Conservation (phyloP, 2,329 filamentous ascomycete species). For the Eutypa lata region DNA sequence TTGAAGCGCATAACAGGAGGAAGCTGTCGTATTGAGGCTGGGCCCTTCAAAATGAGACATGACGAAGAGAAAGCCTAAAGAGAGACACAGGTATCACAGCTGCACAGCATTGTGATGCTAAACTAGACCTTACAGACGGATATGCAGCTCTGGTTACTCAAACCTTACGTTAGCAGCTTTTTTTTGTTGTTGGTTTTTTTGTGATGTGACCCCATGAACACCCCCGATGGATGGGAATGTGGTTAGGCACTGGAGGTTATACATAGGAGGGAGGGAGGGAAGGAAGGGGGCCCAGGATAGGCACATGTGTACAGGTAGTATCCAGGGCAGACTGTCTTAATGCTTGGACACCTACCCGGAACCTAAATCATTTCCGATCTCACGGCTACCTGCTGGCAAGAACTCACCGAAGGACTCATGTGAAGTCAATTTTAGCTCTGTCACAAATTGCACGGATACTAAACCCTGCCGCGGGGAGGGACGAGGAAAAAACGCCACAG, state of each 20-base stretch:
- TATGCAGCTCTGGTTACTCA: neutral
- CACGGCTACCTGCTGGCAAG: neutral
- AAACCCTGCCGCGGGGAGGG: neutral
- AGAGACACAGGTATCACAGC: neutral
- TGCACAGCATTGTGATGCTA: neutral
- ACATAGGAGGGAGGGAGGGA: too few relatives aligned
- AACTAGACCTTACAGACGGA: neutral
- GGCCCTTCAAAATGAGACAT: neutral
- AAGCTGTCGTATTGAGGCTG: neutral
- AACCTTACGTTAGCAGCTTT: neutral
- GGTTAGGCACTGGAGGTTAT: neutral
- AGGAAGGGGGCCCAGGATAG: too few relatives aligned
- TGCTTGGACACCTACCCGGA: neutral
- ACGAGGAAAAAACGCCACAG: neutral
- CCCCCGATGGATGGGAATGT: neutral
- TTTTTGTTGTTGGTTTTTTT: too few relatives aligned
- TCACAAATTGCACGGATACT: neutral
- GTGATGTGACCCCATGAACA: neutral
- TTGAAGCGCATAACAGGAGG: neutral
- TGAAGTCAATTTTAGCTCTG: conserved; percentile 1
- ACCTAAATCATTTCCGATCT: neutral
- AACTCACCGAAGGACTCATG: neutral
- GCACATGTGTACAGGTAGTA: neutral
- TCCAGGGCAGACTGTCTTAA: neutral
- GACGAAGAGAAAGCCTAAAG: neutral